These are phyloP conservation scores for Naganishia cerealis DNA, from an alignment of 1,284 basidiomycete species.

Conservation along the genomic window DNA sequence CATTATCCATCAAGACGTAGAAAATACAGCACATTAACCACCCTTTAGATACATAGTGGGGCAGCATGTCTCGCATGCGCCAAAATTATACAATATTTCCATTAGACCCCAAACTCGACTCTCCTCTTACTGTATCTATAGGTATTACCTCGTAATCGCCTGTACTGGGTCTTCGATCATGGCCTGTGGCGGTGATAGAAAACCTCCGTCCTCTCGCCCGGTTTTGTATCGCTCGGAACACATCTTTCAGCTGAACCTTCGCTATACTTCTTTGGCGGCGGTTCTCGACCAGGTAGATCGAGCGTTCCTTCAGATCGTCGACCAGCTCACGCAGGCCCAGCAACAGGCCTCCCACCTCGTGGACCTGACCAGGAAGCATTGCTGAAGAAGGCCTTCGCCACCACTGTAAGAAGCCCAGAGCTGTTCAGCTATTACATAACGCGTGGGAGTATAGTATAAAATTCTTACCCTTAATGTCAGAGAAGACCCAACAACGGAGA, in stretches of 20 bases:
- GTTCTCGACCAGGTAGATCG: constrained; percentile 23
- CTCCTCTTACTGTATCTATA: constrained; percentile 9
- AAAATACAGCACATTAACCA: constrained; percentile 6
- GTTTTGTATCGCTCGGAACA: constrained; percentile 15
- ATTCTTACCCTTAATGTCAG: constrained; percentile 66
- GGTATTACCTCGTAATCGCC: constrained; percentile 26
- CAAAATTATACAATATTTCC: constrained; percentile 15
- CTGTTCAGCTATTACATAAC: constrained; percentile 1
- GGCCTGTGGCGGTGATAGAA: neutral
- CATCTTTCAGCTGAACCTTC: constrained; percentile 11
- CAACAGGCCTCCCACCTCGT: constrained; percentile 45
- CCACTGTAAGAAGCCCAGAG: constrained; percentile 55
- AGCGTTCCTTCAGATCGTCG: constrained; percentile 32
- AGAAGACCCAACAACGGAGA: constrained; percentile 89
- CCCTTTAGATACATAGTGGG: neutral
- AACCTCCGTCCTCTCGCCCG: constrained; percentile 22
- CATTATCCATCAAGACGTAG: neutral
- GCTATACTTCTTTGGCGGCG: constrained; percentile 12
- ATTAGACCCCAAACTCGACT: constrained; percentile 6
- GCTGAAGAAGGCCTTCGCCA: constrained; percentile 73
- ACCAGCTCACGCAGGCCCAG: constrained; percentile 41
- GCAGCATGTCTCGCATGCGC: constrained; percentile 20
- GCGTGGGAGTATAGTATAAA: constrained; percentile 1
- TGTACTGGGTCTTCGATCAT: neutral
- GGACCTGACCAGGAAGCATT: constrained; percentile 64